Evolutionary conservation across 2,329 filamentous ascomycete genomes (phyloP).

Genomic region (Sordariomycetes sp.): DNA sequence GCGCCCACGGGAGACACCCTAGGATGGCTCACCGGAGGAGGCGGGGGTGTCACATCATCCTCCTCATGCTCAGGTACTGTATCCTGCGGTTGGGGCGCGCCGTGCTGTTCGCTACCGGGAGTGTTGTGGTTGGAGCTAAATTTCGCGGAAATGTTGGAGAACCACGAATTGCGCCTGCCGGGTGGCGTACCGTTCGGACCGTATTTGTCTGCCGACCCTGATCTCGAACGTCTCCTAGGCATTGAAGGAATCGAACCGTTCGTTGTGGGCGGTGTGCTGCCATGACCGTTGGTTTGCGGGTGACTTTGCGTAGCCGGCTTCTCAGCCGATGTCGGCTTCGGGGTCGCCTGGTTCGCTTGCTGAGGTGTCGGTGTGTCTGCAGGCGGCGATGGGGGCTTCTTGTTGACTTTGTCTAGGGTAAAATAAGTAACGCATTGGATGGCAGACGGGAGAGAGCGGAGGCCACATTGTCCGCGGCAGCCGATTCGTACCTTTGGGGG

Average conservation of each 20-base stretch:
- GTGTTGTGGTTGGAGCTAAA: constrained; percentile 51
- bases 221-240: constrained; percentile 18
- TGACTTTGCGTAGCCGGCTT: too few species aligned
- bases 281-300: constrained; percentile 9
- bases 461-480: constrained; percentile 2
- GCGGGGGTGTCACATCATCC: not conserved
- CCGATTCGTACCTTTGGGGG: constrained; percentile 60
- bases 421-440: not conserved
- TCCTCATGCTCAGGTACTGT: constrained; percentile 2
- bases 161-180: constrained; percentile 70
- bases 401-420: constrained; percentile 19
- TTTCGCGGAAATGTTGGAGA: constrained; percentile 85
- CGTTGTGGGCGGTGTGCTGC: constrained; percentile 13
- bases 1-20: not conserved
- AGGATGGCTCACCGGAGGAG: not conserved
- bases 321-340: constrained; percentile 12
- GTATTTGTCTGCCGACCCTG: constrained; percentile 24
- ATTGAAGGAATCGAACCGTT: constrained; percentile 2
- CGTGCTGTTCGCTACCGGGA: too few species aligned
- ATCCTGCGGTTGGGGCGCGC: too few species aligned
- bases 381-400: constrained; percentile 15
- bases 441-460: not conserved
- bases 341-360: constrained; percentile 11
- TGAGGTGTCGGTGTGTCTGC: constrained; percentile 14
- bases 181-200: constrained; percentile 22